Conservation (phyloP, 2,329 filamentous ascomycete species). For the Aspergillus japonicus region DNA sequence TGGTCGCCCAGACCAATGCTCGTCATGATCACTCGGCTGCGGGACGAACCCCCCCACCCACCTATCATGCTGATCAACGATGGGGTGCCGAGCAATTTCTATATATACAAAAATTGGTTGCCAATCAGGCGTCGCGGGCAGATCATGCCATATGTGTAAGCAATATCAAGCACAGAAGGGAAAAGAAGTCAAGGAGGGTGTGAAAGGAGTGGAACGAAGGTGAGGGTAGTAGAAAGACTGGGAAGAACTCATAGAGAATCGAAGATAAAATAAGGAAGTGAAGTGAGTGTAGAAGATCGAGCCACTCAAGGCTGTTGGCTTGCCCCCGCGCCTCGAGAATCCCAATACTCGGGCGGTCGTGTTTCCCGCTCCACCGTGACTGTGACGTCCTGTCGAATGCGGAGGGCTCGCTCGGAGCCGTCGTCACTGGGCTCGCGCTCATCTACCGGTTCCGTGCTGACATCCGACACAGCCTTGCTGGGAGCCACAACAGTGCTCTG, state of each 20-base stretch:
- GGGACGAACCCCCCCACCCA: too few relatives aligned
- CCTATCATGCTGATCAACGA: not conserved
- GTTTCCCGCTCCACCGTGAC: slow-evolving; percentile 27
- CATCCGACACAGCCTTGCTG: slow-evolving; percentile 30
- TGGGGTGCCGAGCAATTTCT: not conserved
- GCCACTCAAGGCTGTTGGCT: slow-evolving; percentile 8
- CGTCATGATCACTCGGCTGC: not conserved
- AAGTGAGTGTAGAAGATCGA: slow-evolving; percentile 1
- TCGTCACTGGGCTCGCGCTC: slow-evolving; percentile 37
- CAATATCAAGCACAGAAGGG: not conserved
- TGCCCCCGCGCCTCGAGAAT: not conserved
- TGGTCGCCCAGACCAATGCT: not conserved
- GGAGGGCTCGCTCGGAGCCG: slow-evolving; percentile 36
- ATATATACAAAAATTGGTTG: not conserved
- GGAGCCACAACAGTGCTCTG: slow-evolving; percentile 26
- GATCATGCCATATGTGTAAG: not conserved
- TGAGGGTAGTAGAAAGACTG: not conserved
- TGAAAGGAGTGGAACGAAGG: not conserved
- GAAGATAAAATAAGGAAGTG: not conserved
- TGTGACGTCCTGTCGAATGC: slow-evolving; percentile 42
- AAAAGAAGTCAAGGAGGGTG: not conserved
- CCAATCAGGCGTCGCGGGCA: not conserved
- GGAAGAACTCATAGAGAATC: not conserved
- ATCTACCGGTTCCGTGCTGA: slow-evolving; percentile 28
- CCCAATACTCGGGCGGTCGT: slow-evolving; percentile 15